These are phyloP conservation scores for Glycine latifolia DNA, from an alignment of 306 rosid genomes.

Conservation along the genomic window DNA sequence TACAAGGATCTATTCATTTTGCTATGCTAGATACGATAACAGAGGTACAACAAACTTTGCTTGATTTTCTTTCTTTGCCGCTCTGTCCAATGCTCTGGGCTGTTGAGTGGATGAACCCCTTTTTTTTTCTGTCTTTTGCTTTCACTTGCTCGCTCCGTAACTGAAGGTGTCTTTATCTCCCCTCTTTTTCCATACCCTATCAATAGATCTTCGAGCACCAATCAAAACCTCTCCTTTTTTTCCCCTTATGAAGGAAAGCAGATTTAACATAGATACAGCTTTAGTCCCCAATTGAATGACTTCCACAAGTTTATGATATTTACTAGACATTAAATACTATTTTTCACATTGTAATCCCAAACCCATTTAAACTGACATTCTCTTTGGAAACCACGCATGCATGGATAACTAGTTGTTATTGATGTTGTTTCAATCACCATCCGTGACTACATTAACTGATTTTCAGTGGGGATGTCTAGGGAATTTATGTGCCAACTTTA, in stretches of 20 bases:
- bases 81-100: slow-evolving; percentile 22
- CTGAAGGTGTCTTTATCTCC: slow-evolving; percentile 57
- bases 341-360: slow-evolving; percentile 42
- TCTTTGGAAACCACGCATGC: slow-evolving; percentile 37
- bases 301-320: slow-evolving; percentile 18
- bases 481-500: slow-evolving; percentile 54
- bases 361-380: slow-evolving; percentile 41
- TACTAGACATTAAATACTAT: not conserved
- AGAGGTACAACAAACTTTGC: slow-evolving; percentile 35
- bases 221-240: slow-evolving; percentile 57
- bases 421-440: slow-evolving; percentile 37
- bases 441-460: slow-evolving; percentile 43
- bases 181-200: not conserved
- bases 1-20: slow-evolving; percentile 44
- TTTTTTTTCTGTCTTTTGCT: slow-evolving; percentile 57
- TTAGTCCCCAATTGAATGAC: not conserved
- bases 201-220: slow-evolving; percentile 57
- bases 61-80: not conserved
- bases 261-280: slow-evolving; percentile 52
- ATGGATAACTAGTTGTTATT: not conserved
- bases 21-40: slow-evolving; percentile 40
- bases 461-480: slow-evolving; percentile 55
- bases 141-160: slow-evolving; percentile 53
- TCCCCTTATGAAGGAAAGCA: slow-evolving; percentile 36
- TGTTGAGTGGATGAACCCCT: slow-evolving; percentile 49